These are phyloP conservation scores for Sporothrix globosa DNA, from an alignment of 2,329 filamentous ascomycete species.

Conservation along the genomic window DNA sequence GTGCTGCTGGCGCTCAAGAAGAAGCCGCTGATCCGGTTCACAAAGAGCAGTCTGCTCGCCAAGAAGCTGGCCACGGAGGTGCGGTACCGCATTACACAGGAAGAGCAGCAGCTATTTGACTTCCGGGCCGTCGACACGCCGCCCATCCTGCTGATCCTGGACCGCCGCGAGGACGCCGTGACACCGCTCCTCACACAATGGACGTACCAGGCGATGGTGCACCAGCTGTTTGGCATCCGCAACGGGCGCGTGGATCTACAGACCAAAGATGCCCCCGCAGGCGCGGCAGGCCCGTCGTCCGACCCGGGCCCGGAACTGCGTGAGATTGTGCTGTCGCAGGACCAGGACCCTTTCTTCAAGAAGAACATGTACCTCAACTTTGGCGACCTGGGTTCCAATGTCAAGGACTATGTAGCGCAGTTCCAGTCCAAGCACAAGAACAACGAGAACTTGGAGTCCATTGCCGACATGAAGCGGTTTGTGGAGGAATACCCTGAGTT, in stretches of 20 bases:
- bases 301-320: slow-evolving; percentile 84
- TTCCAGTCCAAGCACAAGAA: slow-evolving; percentile 98
- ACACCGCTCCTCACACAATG: slow-evolving; percentile 94
- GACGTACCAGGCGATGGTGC: slow-evolving; percentile 99
- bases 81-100: slow-evolving; percentile 89
- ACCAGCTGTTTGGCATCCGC: slow-evolving; percentile 88
- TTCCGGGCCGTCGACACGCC: slow-evolving; percentile 94
- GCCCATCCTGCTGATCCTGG: slow-evolving; percentile 86
- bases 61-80: slow-evolving; percentile 94
- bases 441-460: slow-evolving; percentile 93
- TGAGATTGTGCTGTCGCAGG: slow-evolving; percentile 92
- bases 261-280: slow-evolving; percentile 67
- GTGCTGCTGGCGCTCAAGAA: slow-evolving; percentile 90
- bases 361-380: slow-evolving; percentile 99
- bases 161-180: slow-evolving; percentile 90
- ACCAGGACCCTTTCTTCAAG: slow-evolving; percentile 97
- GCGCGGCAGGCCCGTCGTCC: not conserved
- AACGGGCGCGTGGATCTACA: slow-evolving; percentile 93
- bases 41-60: slow-evolving; percentile 84
- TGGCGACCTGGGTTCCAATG: slow-evolving; percentile 90
- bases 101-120: slow-evolving; percentile 94
- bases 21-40: slow-evolving; percentile 90
- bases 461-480: slow-evolving; percentile 98
- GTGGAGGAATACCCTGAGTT: slow-evolving; percentile 99
- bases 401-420: slow-evolving; percentile 97